Percentiles rank a stretch among this genome's conserved stretches.
These are phyloP conservation scores for Starmera dryadoides DNA, from an alignment of 805 yeast genomes.

Conservation along the genomic window DNA sequence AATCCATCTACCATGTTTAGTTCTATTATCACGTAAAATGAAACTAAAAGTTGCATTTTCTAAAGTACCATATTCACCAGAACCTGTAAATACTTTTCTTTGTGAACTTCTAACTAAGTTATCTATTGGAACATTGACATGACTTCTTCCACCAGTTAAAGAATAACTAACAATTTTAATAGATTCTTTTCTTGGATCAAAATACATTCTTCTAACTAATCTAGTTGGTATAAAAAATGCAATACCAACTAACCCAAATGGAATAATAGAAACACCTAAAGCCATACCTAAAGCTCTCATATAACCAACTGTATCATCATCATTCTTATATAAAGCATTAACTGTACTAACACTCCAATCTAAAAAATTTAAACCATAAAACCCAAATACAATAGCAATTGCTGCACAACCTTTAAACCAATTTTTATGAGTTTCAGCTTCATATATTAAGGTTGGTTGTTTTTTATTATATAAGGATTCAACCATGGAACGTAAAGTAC, in stretches of 20 bases:
- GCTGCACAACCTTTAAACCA: constrained; percentile 67
- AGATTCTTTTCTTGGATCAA: constrained; percentile 38
- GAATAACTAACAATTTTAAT: constrained; percentile 34
- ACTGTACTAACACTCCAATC: constrained; percentile 52
- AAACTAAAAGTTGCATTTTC: constrained; percentile 71
- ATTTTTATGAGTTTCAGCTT: constrained; percentile 75
- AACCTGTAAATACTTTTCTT: constrained; percentile 77
- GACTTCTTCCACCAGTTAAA: constrained; percentile 33
- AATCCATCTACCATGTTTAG: constrained; percentile 16
- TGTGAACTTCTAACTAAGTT: constrained; percentile 47
- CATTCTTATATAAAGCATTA: constrained; percentile 43
- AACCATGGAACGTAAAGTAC: constrained; percentile 54
- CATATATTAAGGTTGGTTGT: constrained; percentile 70
- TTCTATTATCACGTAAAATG: constrained; percentile 45
- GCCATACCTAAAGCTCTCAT: constrained; percentile 31
- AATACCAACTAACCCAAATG: constrained; percentile 18
- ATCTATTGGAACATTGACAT: constrained; percentile 56
- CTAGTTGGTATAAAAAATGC: constrained; percentile 58
- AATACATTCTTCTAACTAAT: constrained; percentile 69
- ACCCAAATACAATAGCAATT: constrained; percentile 57
- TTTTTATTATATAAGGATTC: constrained; percentile 44
- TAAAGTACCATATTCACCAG: constrained; percentile 80
- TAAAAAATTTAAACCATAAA: constrained; percentile 57
- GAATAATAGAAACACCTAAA: constrained; percentile 33
- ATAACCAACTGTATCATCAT: constrained; percentile 32